Evolutionary conservation across 2,329 filamentous ascomycete species (phyloP), one percentile per base, ranked within the genome.

Genomic region (Fusarium poae): DNA sequence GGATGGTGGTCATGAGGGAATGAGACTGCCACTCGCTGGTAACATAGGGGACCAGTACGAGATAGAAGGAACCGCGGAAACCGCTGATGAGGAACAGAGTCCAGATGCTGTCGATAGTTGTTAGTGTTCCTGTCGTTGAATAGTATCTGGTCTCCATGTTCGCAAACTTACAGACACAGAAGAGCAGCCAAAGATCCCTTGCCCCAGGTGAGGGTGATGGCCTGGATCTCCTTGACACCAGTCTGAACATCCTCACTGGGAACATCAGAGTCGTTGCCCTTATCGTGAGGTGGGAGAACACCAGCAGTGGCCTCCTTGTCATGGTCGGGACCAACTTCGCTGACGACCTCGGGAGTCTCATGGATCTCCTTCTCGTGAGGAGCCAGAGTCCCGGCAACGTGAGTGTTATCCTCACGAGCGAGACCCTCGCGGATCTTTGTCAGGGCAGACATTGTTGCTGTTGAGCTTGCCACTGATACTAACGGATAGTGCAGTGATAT

Each of bases 11-110:
- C 37, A 86, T 76, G 8, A 88, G 79, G 8, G 85, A 87, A 71
- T 89, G 87, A 5, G 79, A 75, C 39, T 81, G 72, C 64, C 84
- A 89, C 27, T 78, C 80, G 71, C 83, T 86, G 18, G 84, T 85
- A 13, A 83, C 79, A 64, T 79, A 87, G 4, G 84, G 80, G 5
- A 77, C 70, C 55, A 86, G 65, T 65, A 76, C 84, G 43, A 61
- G 66, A 9, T 80, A 68, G 56, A 86, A 82, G 21, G 80, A 79
- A 13, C 77, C 75, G 46, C 84, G 80, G 49, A 87, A 79, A 8
- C 82, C 83, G 45, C 86, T 84, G 69, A 84, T 80, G 43, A 87
- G 81, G 74, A 84, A 84, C 25, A 87, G 77, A 3, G 84, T 63
- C 76, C 82, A 87, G 60, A 87, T 77, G 18, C 76, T 76, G 30